These are phyloP conservation scores for Penicillium cosmopolitanum DNA, from an alignment of 495 filamentous ascomycete genomes.

Conservation along the genomic window DNA sequence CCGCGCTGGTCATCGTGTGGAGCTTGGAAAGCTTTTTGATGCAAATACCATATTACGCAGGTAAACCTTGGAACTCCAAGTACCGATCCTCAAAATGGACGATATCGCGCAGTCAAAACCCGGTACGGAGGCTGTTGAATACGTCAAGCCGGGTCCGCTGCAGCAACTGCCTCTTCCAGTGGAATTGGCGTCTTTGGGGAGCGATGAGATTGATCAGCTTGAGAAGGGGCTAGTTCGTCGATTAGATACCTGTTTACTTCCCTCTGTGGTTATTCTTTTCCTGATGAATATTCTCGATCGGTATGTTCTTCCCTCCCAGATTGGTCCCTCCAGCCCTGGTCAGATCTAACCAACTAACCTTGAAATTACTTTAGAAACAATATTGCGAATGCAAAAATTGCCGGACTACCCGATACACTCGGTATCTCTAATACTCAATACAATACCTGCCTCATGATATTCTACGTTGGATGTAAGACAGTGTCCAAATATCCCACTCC, in stretches of 20 bases:
- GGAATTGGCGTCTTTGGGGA: constrained; percentile 7
- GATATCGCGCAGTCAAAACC: constrained; percentile 4
- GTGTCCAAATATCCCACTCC: neutral
- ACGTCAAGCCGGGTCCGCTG: constrained; percentile 10
- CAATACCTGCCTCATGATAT: constrained; percentile 17
- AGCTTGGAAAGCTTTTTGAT: too few species aligned
- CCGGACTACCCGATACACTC: constrained; percentile 11
- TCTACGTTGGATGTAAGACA: constrained; percentile 18
- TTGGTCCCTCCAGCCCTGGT: too few species aligned
- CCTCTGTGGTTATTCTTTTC: constrained; percentile 15
- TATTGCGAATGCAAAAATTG: constrained; percentile 15
- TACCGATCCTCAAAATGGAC: constrained; percentile 6
- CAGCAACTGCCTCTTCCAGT: constrained; percentile 13
- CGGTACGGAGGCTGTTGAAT: constrained; percentile 4
- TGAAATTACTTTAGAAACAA: constrained; percentile 5
- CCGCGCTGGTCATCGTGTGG: too few species aligned
- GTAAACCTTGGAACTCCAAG: neutral
- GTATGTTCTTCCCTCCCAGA: neutral
- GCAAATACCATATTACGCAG: too few species aligned
- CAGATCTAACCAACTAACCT: neutral
- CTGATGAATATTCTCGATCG: constrained; percentile 20
- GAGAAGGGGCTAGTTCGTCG: constrained; percentile 12
- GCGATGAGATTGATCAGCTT: constrained; percentile 5
- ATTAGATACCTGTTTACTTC: constrained; percentile 15
- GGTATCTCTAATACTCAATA: constrained; percentile 9